Base-by-base conservation (phyloP, 345 rosid genomes). In the Lepidium sativum region DNA sequence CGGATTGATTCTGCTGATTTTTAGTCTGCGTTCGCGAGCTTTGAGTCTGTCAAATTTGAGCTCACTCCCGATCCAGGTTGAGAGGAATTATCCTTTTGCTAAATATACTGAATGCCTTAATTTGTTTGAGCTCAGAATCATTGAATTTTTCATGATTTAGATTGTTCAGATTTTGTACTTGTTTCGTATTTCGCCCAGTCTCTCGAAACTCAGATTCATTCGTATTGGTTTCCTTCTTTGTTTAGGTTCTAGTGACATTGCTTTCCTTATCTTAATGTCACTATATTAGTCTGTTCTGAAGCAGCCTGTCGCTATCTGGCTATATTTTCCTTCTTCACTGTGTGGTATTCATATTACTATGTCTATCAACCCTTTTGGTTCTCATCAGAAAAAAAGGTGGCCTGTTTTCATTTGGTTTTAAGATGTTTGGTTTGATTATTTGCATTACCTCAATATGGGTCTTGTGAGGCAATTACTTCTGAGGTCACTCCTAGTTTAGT, bases 11-110 rank as follows among this genome's bases (percentile, higher is more conserved):
- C 2, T 65, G 10, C 21, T n/a, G 27, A 54, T 34, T 53, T 51
- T 17, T 50, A 21, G 3, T 35, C 20, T 43, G 44, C 35, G 31
- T 65, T 54, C 14, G 34, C 55, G 41, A 67, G 57, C 47, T 34
- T 35, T 35, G 57, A 25, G 53, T 70, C 74, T 70, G 23, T 47
- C 45, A 54, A 2, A 32, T 37, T 45, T 45, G 12, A 71, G 69
- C 58, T 55, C 63, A 54, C 49, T 39, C 44, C 6, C 29, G 65
- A 71, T 71, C 58, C 43, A 40, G 27, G 29, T 40, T 60, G 37
- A 20, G 10, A n/a, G 45, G 16, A 14, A 0, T 41, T 23, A 3
- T 20, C 14, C 9, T 42, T 57, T 59, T 34, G 16, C 18, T 17
- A 37, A 17, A 18, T 6, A 1, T 53, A 32, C 16, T 17, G 25